Evolutionary conservation across 306 rosid genomes (phyloP), one percentile per base, ranked within the genome.

Genomic region (Cicer bijugum): DNA sequence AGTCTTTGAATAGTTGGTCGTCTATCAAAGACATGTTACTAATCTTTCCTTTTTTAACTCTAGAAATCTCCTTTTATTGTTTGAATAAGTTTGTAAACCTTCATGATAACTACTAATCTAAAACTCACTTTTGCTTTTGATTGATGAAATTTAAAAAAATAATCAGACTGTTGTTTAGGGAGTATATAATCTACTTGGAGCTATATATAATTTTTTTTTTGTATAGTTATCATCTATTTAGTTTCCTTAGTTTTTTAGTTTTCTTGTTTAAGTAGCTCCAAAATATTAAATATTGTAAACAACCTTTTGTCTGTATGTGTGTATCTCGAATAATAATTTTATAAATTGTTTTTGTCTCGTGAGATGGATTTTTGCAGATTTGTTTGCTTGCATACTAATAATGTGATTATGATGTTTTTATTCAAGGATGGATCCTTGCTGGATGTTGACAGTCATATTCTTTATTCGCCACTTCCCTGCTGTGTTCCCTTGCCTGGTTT

Each of bases 381-480:
- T 75, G 58, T 72, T 59, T 57, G 59, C 50, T 69, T 64, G 23
- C 64, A 60, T 66, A 66, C 74, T 69, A 52, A 58, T 52, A 63
- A 38, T 42, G n/a, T 28, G 72, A 16, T 79, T 62, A 51, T 68
- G 77, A 59, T 79, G 47, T 67, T 77, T 63, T 75, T 78, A 51
- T 65, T 91, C 75, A 80, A 94, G 98, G 92, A 82, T 62, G 97
- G 88, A 59, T 83, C 84, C 82, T 84, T 94, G 90, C 84, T 86
- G 86, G 92, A 88, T 83, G 88, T 90, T 78, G 82, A 61, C 63
- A 74, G 88, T 67, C 96, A 94, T 82, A 86, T 89, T 85, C 90
- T 94, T 75, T 94, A 88, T 85, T 85, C 97, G 77, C 98, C 98
- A 57, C 97, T 94, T 82, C 92, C 97, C 57, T 91, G 98, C 75